Evolutionary conservation across 371 early-diverging fungal species (phyloP).

Genomic region (Apophysomyces variabilis): DNA sequence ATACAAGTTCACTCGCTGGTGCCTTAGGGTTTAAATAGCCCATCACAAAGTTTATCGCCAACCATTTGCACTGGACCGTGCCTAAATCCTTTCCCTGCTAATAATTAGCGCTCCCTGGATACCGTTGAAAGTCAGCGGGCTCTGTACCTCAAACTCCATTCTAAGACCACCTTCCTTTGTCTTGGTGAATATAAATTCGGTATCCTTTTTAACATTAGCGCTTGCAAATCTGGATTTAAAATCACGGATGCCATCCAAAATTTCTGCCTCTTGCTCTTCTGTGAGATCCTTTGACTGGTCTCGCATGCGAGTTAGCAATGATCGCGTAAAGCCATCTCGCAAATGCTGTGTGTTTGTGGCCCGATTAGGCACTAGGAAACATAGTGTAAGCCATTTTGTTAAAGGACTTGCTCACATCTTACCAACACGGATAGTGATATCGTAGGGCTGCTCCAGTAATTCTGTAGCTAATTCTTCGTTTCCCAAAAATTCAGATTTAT

Average conservation of each 20-base stretch:
- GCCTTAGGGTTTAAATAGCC: conserved; percentile 63
- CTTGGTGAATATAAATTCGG: conserved; percentile 68
- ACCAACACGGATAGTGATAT: conserved; percentile 52
- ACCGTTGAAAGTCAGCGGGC: neutral
- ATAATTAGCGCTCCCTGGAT: neutral
- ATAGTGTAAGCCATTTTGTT: neutral
- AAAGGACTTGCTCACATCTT: neutral
- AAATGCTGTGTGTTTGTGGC: conserved; percentile 72
- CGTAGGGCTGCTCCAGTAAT: conserved; percentile 49
- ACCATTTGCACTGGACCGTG: conserved; percentile 58
- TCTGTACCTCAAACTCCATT: conserved; percentile 61
- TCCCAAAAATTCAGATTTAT: conserved; percentile 41
- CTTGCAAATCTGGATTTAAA: conserved; percentile 68
- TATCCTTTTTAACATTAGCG: conserved; percentile 61
- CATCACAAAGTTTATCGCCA: conserved; percentile 66
- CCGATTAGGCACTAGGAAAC: conserved; percentile 54
- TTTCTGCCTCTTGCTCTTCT: conserved; percentile 51
- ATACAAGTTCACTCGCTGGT: conserved; percentile 55
- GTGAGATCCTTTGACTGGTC: conserved; percentile 37
- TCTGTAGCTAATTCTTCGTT: conserved; percentile 32
- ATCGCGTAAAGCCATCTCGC: conserved; percentile 72
- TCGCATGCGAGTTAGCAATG: conserved; percentile 57
- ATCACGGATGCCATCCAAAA: conserved; percentile 58
- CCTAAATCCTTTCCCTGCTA: conserved; percentile 60
- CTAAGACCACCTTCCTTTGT: conserved; percentile 59